Conservation (phyloP, 2,329 filamentous ascomycete species). For the Lachnellula occidentalis region DNA sequence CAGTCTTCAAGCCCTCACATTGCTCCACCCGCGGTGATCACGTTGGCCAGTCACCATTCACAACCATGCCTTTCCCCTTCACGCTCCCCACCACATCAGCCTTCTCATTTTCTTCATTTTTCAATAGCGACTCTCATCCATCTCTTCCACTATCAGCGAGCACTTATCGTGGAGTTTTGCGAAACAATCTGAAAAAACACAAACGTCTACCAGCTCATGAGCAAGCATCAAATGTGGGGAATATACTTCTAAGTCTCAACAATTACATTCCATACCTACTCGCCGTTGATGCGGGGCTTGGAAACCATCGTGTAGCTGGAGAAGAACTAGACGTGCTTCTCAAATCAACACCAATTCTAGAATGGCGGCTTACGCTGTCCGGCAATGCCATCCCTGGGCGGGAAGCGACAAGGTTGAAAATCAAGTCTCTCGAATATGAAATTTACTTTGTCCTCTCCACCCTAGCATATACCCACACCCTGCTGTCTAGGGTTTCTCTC, state of each 20-base stretch:
- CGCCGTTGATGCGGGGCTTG: constrained; percentile 69
- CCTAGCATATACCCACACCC: constrained; percentile 66
- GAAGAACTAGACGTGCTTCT: constrained; percentile 66
- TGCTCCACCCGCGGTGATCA: background rate
- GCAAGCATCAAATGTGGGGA: constrained; percentile 64
- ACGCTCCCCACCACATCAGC: constrained; percentile 83
- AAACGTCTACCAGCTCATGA: constrained; percentile 74
- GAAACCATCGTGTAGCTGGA: constrained; percentile 45
- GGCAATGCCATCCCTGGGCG: constrained; percentile 58
- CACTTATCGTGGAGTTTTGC: constrained; percentile 76
- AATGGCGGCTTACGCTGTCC: constrained; percentile 81
- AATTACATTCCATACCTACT: constrained; percentile 81
- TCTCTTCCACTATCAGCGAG: constrained; percentile 79
- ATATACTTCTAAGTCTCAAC: constrained; percentile 63
- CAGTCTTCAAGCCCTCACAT: no score
- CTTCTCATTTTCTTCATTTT: constrained; percentile 72
- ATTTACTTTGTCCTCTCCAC: constrained; percentile 73
- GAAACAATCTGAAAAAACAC: constrained; percentile 80
- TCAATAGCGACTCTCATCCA: constrained; percentile 78
- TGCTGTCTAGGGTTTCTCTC: constrained; percentile 67
- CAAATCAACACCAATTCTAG: constrained; percentile 55
- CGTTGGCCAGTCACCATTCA: background rate
- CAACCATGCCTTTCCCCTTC: constrained; percentile 81
- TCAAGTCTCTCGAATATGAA: constrained; percentile 76
- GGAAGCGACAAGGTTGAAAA: constrained; percentile 60